Conservation (phyloP, 208 protist species). For the Endotrypanum monterogeii region DNA sequence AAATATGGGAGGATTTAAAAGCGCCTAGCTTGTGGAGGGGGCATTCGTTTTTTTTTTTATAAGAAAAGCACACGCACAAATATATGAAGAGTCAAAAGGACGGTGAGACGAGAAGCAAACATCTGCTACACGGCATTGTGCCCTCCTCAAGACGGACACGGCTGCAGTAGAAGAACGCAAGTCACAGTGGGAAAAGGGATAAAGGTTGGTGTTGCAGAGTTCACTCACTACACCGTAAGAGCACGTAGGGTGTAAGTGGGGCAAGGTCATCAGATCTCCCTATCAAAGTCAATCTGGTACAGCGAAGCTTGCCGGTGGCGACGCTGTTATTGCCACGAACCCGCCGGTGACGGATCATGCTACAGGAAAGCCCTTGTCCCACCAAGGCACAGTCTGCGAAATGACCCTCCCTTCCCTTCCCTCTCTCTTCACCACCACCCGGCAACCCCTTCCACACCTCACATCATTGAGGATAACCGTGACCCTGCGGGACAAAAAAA, state of each 20-base stretch:
- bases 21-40: neutral
- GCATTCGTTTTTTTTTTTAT: neutral
- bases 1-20: neutral
- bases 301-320: neutral
- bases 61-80: too few relatives aligned
- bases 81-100: neutral
- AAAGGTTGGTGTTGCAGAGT: neutral
- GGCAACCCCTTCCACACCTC: neutral
- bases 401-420: neutral
- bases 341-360: neutral
- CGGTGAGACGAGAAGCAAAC: too few relatives aligned
- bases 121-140: too few relatives aligned
- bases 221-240: neutral
- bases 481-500: neutral
- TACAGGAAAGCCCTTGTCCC: neutral
- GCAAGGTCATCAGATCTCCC: neutral
- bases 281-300: neutral
- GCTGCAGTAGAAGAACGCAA: neutral
- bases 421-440: neutral
- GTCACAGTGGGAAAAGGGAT: neutral
- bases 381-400: neutral
- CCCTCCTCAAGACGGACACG: too few relatives aligned
- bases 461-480: neutral
- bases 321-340: neutral
- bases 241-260: neutral